Base-by-base conservation (phyloP, 192 early-diverging fungal genomes). In the Mortierella antarctica region DNA sequence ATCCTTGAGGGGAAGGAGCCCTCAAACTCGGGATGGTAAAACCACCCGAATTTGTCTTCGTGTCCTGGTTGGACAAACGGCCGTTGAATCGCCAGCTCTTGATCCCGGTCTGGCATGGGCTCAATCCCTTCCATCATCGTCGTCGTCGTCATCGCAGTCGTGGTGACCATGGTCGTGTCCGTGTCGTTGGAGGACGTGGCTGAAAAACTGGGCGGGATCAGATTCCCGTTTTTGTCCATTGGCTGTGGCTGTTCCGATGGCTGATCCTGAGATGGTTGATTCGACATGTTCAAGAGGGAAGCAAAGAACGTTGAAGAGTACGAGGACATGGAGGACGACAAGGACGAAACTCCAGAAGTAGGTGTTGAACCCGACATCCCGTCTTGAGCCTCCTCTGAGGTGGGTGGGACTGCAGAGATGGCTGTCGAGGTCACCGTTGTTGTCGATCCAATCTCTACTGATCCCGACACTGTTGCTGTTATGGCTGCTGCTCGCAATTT, bases 1-100 rank as follows among this genome's bases (percentile, higher is more conserved):
- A 90, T 88, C 20, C 86, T 67, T 1, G 87, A 88, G 1, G 89
- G 89, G 73, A 90, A 90, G 6, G 87, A 86, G n/a, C 89, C 87
- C 67, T 90, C 89, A 62, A 90, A 90, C 41, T 76, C 70, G 18
- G 83, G 78, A 7, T 83, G 83, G 62, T 83, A 86, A 66, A 90
- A 88, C 89, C 89, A 90, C 10, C 77, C 63, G 56, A 71, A 84
- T 17, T 47, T 48, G 11, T 73, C 65, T 20, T 64, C 54, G 21
- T 71, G 71, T 9, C 62, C 75, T 20, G 60, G 44, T 7, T 21
- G 48, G 4, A 47, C 17, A 40, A 67, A 80, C 0, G 77, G 70
- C 51, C 39, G 45, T 39, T 57, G 44, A 40, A 53, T 50, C 10
- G 49, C 49, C 8, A 55, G 11, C 23, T 58, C 45, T 17, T 72